Percentiles rank a stretch among this genome's conserved stretches.
Conservation (phyloP, 2,329 filamentous ascomycete species). For the Claviceps paspali region DNA sequence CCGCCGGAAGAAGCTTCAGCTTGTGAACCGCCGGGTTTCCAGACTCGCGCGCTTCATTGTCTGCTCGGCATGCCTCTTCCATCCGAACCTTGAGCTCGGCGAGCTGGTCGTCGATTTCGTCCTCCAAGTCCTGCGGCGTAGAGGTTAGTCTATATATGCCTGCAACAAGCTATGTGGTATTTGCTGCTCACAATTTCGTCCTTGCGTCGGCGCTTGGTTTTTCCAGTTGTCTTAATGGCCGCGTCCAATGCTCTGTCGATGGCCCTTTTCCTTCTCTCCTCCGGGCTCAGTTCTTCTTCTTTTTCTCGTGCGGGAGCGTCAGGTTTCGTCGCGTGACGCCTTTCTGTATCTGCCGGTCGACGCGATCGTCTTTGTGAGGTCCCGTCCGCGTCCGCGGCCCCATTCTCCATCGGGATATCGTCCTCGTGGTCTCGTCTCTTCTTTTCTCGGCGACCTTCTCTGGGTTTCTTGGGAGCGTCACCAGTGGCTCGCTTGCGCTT, state of each 20-base stretch:
- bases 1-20: conserved; percentile 82
- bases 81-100: conserved; percentile 77
- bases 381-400: conserved; percentile 27
- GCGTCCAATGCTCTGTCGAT: conserved; percentile 80
- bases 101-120: conserved; percentile 80
- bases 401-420: conserved; percentile 32
- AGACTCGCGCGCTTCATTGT: conserved; percentile 66
- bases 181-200: conserved; percentile 59
- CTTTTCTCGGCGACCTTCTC: conserved; percentile 57
- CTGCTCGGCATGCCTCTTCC: conserved; percentile 76
- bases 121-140: conserved; percentile 61
- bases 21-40: conserved; percentile 81
- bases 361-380: conserved; percentile 32
- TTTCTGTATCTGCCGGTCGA: conserved; percentile 29
- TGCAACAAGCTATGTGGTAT: conserved; percentile 4
- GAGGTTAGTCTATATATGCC: conserved; percentile 7
- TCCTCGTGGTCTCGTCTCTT: conserved; percentile 37
- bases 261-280: conserved; percentile 69
- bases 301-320: conserved; percentile 46
- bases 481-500: conserved; percentile 51
- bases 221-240: conserved; percentile 62
- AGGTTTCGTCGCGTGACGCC: conserved; percentile 25
- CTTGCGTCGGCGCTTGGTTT: conserved; percentile 58
- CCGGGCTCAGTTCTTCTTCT: conserved; percentile 67
- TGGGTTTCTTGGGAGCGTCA: conserved; percentile 54